These are phyloP conservation scores for Ustilago crameri DNA, from an alignment of 1,284 basidiomycete species.

Conservation along the genomic window DNA sequence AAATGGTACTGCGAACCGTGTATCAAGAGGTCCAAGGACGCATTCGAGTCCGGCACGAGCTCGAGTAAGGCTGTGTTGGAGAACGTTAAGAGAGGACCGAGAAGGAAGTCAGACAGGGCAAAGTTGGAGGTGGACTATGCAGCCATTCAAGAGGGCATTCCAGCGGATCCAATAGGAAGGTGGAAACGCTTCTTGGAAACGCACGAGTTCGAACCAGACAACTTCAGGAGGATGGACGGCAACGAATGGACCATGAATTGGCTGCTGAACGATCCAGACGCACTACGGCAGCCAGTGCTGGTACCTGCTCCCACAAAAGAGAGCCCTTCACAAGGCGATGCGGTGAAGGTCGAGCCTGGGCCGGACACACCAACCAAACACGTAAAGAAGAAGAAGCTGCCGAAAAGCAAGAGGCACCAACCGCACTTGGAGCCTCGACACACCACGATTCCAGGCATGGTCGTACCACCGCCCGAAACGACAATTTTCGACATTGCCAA, in stretches of 20 bases:
- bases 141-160: slow-evolving; percentile 58
- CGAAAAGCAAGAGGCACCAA: slow-evolving; percentile 12
- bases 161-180: slow-evolving; percentile 53
- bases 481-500: slow-evolving; percentile 82
- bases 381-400: background rate
- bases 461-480: slow-evolving; percentile 78
- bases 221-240: slow-evolving; percentile 44
- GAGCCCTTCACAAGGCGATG: background rate
- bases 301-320: slow-evolving; percentile 32
- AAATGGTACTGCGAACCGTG: slow-evolving; percentile 59
- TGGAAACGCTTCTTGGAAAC: slow-evolving; percentile 48
- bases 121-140: slow-evolving; percentile 56
- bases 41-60: slow-evolving; percentile 24
- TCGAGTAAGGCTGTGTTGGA: slow-evolving; percentile 18
- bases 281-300: slow-evolving; percentile 44
- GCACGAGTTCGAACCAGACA: slow-evolving; percentile 36
- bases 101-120: slow-evolving; percentile 43
- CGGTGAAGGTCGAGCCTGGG: background rate
- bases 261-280: slow-evolving; percentile 40
- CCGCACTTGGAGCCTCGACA: slow-evolving; percentile 19
- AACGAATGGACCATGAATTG: slow-evolving; percentile 56
- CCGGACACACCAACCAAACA: background rate
- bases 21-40: slow-evolving; percentile 22
- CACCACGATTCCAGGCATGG: slow-evolving; percentile 72
- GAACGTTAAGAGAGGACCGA: slow-evolving; percentile 40